Conservation (phyloP, 768 basidiomycete genomes). For the Tulasnella sp. region DNA sequence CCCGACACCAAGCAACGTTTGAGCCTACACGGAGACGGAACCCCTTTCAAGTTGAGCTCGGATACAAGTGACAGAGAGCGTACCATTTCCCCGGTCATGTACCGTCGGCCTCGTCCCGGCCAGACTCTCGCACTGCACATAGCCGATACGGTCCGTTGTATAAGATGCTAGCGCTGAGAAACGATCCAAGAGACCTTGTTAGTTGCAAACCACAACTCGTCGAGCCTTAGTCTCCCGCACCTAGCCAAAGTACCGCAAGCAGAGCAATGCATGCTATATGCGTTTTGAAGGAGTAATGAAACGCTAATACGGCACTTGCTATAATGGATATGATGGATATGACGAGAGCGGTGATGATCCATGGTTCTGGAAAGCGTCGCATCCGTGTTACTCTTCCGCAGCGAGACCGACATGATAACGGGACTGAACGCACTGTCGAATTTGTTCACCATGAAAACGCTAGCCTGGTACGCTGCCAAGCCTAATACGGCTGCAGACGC, state of each 20-base stretch:
- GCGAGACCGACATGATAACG: neutral
- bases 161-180: constrained; percentile 8
- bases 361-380: neutral
- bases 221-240: neutral
- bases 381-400: neutral
- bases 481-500: constrained; percentile 5
- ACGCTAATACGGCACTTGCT: neutral
- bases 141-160: constrained; percentile 18
- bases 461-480: constrained; percentile 3
- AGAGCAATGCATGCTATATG: constrained; percentile 5
- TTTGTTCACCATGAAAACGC: neutral
- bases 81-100: neutral
- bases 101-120: neutral
- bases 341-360: constrained; percentile 12
- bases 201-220: neutral
- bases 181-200: neutral
- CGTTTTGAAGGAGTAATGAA: neutral
- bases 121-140: constrained; percentile 18
- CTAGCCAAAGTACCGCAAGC: constrained; percentile 10
- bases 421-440: neutral
- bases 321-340: constrained; percentile 1
- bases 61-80: neutral
- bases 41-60: neutral
- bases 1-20: constrained; percentile 17
- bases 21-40: neutral